Evolutionary conservation across 2,329 filamentous ascomycete genomes (phyloP), one percentile per base, ranked within the genome.

Genomic region (Paracoccidioides lutzii): DNA sequence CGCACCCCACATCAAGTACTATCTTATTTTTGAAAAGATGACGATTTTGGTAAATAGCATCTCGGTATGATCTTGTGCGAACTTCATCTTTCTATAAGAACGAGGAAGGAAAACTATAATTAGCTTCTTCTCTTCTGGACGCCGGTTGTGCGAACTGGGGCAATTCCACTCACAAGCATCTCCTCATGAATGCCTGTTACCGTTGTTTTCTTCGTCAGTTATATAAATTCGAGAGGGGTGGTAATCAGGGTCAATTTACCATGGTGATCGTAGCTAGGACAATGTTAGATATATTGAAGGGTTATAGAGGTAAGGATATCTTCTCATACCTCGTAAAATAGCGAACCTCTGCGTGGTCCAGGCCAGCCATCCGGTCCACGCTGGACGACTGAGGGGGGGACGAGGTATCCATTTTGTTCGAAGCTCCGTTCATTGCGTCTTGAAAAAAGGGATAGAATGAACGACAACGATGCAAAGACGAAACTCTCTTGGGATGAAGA

Each of bases 301-400:
- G 14, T 41, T 35, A 35, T 15, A 46, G 49, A 35, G 35, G 15
- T 41, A 35, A 28, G 22, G 7, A 43, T 32, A 12, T n/a, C 53
- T 51, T 56, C 52, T 57, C 69, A 62, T 75, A 94, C 90, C 90
- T 95, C 77, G 96, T 97, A 78, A 97, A 97, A 79, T 97, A 98
- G 75, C 97, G 93, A 73, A 94, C 90, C 79, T 98, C 93, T 61
- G 90, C 93, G 76, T 95, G 90, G 71, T 88, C 86, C 81, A 95
- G 84, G 65, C 73, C 74, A 38, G 72, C 72, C 73, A 76, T 74
- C 59, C 72, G 69, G 61, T 77, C 75, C 59, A 73, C 74, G 65
- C 70, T 73, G 57, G 68, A 62, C 54, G 65, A 12, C 30, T 28
- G 55, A 9, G 49, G 49, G 43, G 55, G 37, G 64, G 58, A 44